These are phyloP conservation scores for Arthrobotrys sphaeroides DNA, from an alignment of 2,329 filamentous ascomycete species.

Conservation along the genomic window DNA sequence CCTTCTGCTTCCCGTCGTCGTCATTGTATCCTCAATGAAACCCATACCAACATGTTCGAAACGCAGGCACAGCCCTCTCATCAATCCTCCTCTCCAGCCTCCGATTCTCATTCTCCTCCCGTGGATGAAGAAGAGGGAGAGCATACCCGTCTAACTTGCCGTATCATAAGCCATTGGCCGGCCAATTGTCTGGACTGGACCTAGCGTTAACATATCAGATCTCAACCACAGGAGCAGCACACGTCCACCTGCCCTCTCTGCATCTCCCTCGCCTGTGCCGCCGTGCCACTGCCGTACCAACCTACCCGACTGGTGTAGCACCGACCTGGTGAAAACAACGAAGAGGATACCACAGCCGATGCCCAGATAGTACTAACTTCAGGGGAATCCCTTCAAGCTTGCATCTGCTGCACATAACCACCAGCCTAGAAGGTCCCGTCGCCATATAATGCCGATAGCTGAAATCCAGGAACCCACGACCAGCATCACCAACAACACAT, in stretches of 20 bases:
- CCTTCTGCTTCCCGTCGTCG: neutral
- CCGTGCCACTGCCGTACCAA: neutral
- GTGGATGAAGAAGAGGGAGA: neutral
- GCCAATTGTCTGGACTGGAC: neutral
- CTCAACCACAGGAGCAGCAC: neutral
- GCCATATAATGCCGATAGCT: conserved; percentile 34
- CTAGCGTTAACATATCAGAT: neutral
- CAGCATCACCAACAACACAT: conserved; percentile 27
- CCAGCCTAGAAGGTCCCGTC: neutral
- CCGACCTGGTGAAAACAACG: neutral
- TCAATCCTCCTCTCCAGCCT: neutral
- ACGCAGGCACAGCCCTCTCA: neutral
- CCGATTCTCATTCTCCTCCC: neutral
- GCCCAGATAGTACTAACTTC: conserved; percentile 8
- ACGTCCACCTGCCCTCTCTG: conserved; percentile 9
- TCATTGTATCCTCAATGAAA: neutral
- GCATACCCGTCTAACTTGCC: neutral
- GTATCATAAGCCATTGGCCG: neutral
- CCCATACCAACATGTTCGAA: neutral
- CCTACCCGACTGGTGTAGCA: conserved; percentile 4
- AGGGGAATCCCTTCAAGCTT: conserved; percentile 6
- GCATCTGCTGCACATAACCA: neutral
- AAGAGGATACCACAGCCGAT: conserved; percentile 15
- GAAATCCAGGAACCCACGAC: neutral
- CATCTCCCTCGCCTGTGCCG: neutral